Base-by-base conservation (phyloP, 305 asterid genomes). In the Nicotiana rustica region DNA sequence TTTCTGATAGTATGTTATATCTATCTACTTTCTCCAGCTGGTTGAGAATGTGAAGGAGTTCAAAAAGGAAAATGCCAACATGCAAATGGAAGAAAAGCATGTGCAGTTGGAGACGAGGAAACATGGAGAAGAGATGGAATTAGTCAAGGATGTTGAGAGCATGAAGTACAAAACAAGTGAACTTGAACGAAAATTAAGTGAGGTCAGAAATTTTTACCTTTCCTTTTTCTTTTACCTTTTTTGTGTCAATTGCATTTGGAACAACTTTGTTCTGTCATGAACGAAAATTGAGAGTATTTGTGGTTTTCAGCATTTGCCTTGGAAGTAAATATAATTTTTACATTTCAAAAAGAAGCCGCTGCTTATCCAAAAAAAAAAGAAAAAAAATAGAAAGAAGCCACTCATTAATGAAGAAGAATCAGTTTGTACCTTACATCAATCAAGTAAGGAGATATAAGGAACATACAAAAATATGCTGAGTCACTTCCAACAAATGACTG, bases 101-200 rank as follows among this genome's bases (percentile, higher is more conserved):
- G 82, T 29, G 19, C 80, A 73, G n/a, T 68, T 52, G 33, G 80
- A 80, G 68, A 77, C 59, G 29, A 80, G 65, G 76, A 82, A 78
- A 29, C 85, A 71, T 65, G 65, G n/a, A 6, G 82, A 80, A 78
- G 86, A 84, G 55, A 19, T 85, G 83, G 81, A 80, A 61, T 44
- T 84, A 36, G 81, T 82, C 38, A 81, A 84, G 81, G 89, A 89
- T 61, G 60, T 84, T 21, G 81, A 83, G 13, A 75, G 17, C 77
- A 87, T 87, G 88, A 85, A 73, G 87, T 81, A 79, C 49, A 82
- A 85, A 86, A 81, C 82, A 78, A 84, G 18, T 61, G 83, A 52
- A 41, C 88, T 89, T 19, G 89, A 89, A 59, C 65, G 25, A 68
- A 87, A 87, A 84, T 76, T 89, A 75, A 82, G 75, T 19, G 86